Percentiles rank a stretch among this genome's conserved stretches.
phyloP scores from a whole-genome alignment of 371 early-diverging fungal species.

The Gilbertella persicaria region DNA sequence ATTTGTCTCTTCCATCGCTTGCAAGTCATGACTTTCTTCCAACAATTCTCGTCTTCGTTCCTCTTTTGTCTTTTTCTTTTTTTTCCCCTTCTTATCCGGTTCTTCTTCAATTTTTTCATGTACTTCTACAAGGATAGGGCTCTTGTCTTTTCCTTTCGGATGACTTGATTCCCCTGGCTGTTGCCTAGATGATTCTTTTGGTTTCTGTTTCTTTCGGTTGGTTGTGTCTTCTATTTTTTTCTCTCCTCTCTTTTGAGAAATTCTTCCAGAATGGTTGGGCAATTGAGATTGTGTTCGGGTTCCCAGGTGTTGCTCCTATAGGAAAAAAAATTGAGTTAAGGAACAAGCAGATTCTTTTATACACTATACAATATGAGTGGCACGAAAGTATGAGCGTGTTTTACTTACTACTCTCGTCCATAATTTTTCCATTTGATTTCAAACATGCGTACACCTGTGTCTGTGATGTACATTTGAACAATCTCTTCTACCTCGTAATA shows the following conservation, averaged over 20 bases:
- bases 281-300: constrained; percentile 26
- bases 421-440: constrained; percentile 31
- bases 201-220: background rate
- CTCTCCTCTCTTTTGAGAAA: background rate
- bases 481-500: constrained; percentile 25
- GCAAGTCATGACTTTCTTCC: too few relatives aligned
- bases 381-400: background rate
- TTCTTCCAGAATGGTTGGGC: constrained; percentile 6
- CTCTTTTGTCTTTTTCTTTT: too few relatives aligned
- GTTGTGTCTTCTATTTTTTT: background rate
- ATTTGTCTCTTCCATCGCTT: too few relatives aligned
- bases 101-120: too few relatives aligned
- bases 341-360: background rate
- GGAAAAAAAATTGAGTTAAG: background rate
- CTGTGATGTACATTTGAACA: constrained; percentile 1
- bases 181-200: too few relatives aligned
- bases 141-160: too few relatives aligned
- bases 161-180: too few relatives aligned
- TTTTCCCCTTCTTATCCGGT: too few relatives aligned
- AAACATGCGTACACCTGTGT: constrained; percentile 4
- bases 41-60: too few relatives aligned
- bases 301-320: constrained; percentile 27
- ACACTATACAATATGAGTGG: background rate
- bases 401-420: constrained; percentile 18
- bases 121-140: too few relatives aligned